These are phyloP conservation scores for Babesia divergens DNA, from an alignment of 169 alveolate species.

Conservation along the genomic window DNA sequence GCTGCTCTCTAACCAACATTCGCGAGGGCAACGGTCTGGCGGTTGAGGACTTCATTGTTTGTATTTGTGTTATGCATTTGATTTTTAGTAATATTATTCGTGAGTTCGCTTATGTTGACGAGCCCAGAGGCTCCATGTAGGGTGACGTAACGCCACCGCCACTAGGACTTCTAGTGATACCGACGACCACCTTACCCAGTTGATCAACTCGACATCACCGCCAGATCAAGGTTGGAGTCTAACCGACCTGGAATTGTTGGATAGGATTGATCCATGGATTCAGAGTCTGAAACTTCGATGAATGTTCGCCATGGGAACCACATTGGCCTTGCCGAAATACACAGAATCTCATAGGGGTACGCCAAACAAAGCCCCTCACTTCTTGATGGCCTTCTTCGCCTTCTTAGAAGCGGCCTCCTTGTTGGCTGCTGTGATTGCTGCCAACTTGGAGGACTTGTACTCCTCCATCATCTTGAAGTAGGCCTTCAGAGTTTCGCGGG, in stretches of 20 bases:
- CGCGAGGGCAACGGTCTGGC: constrained; percentile 40
- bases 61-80: neutral
- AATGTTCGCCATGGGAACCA: too few relatives aligned
- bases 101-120: neutral
- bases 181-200: too few relatives aligned
- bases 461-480: constrained; percentile 70
- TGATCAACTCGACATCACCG: too few relatives aligned
- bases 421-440: neutral
- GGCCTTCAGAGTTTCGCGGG: constrained; percentile 70
- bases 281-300: too few relatives aligned
- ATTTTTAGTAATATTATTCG: neutral
- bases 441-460: constrained; percentile 39
- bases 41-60: constrained; percentile 13
- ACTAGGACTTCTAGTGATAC: too few relatives aligned
- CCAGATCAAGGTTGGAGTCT: too few relatives aligned
- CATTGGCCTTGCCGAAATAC: too few relatives aligned
- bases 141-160: neutral
- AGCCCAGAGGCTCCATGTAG: constrained; percentile 7
- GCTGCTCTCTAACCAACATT: neutral
- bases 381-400: neutral
- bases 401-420: neutral
- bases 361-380: too few relatives aligned
- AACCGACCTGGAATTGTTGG: too few relatives aligned
- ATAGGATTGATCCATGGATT: too few relatives aligned
- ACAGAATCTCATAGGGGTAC: too few relatives aligned